Evolutionary conservation across 2,329 filamentous ascomycete genomes (phyloP), one percentile per base, ranked within the genome.

Genomic region (Daldinia sp.): DNA sequence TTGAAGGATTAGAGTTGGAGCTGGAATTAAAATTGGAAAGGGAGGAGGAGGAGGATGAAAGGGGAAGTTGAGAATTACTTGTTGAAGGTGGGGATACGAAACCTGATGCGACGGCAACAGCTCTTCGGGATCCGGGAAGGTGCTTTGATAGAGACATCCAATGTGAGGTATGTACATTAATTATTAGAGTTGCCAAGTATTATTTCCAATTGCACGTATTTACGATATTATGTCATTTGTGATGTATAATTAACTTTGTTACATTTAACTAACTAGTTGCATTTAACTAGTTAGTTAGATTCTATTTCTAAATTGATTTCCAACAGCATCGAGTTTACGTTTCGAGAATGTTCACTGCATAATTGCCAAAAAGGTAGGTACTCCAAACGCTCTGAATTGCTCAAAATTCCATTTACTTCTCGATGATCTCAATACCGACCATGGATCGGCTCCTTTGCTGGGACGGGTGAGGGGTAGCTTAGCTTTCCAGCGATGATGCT

Each of bases 71-170:
- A 57, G 59, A 51, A 47, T 49, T 39, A 52, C n/a, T n/a, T n/a
- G 56, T 57, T 47, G 61, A 23, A 45, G 58, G 57, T 39, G 64
- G 50, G 56, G 58, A 29, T 64, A 59, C 50, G n/a, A 67, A 53
- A 25, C 53, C 45, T 32, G 66, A 67, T 53, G 67, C 61, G 43
- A 67, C 65, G 19, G 63, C 60, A 56, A 62, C 58, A 50, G 50
- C 68, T 65, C 63, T 68, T 66, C 62, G 64, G 45, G 58, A 58
- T 51, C 58, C 50, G 45, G 60, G 23, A 52, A 67, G 32, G 52
- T 66, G 63, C 34, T 52, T 64, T n/a, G 68, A 59, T 13, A 67
- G 54, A 39, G 64, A 61, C 65, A 68, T n/a, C n/a, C n/a, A n/a
- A n/a, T 68, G 15, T 57, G 19, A 45, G 39, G 39, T 21, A 13